These are phyloP conservation scores for Tetrastigma voinierianum DNA, from an alignment of 164 flowering plant species.

Conservation along the genomic window DNA sequence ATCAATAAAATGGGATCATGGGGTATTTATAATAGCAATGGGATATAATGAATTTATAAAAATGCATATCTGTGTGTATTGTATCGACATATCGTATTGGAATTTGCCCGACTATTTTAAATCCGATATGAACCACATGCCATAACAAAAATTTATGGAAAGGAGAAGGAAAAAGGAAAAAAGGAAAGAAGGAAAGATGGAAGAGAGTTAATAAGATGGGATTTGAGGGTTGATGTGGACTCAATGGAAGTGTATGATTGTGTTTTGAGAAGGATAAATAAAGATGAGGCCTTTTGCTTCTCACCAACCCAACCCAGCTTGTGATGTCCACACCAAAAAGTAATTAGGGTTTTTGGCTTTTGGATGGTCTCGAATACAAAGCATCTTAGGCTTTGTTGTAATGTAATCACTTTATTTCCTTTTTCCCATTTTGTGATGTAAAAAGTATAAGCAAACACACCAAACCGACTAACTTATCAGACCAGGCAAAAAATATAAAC, in stretches of 20 bases:
- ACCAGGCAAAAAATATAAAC: conserved; percentile 2
- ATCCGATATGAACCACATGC: no score
- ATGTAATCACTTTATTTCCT: conserved; percentile 8
- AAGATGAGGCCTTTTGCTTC: conserved; percentile 25
- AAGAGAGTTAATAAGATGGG: background rate
- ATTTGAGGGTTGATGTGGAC: conserved; percentile 12
- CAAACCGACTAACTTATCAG: conserved; percentile 7
- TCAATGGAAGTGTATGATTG: conserved; percentile 14
- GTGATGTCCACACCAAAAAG: conserved; percentile 19
- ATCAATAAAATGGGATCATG: no score
- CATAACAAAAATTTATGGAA: no score
- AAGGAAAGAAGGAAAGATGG: background rate
- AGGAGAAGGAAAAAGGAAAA: background rate
- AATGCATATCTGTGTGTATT: no score
- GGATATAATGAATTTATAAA: no score
- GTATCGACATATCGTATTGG: no score
- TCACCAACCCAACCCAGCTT: conserved; percentile 36
- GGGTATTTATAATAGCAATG: no score
- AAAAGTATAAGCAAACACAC: background rate
- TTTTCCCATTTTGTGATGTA: conserved; percentile 7
- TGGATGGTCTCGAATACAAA: conserved; percentile 14
- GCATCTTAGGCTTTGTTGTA: conserved; percentile 32
- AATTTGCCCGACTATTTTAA: no score
- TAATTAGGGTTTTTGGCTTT: conserved; percentile 5
- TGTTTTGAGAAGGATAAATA: conserved; percentile 19